Percentiles rank a stretch among this genome's conserved stretches.
phyloP scores from a whole-genome alignment of 768 basidiomycete genomes.

The Boletus rubescentipes region DNA sequence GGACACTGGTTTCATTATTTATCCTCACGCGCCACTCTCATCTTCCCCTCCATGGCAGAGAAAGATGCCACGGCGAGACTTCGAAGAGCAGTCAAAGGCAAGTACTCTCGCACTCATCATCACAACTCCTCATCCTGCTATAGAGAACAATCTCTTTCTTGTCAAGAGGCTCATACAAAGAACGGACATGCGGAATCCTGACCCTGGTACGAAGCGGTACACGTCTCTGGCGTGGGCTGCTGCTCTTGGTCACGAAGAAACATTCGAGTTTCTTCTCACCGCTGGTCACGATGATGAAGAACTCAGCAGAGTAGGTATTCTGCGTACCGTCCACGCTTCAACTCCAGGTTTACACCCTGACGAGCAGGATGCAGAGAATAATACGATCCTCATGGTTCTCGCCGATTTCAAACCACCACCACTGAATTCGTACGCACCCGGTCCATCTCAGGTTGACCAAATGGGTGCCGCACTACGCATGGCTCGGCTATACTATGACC shows the following conservation, averaged over 20 bases:
- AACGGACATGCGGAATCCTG: constrained; percentile 90
- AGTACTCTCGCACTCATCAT: constrained; percentile 4
- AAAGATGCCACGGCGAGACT: constrained; percentile 75
- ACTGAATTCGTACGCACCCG: constrained; percentile 45
- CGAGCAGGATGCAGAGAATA: constrained; percentile 82
- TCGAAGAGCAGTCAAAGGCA: constrained; percentile 79
- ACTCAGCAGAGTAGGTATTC: constrained; percentile 71
- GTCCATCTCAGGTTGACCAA: constrained; percentile 55
- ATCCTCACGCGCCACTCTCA: constrained; percentile 18
- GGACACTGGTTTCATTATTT: constrained; percentile 14
- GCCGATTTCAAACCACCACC: constrained; percentile 69
- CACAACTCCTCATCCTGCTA: constrained; percentile 16
- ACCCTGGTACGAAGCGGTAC: constrained; percentile 68
- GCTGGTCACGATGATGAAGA: constrained; percentile 94
- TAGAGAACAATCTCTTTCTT: constrained; percentile 94
- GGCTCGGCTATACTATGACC: constrained; percentile 84
- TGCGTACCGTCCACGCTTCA: constrained; percentile 3
- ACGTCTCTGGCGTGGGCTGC: constrained; percentile 94
- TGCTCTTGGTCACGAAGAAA: constrained; percentile 84
- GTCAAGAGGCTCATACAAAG: constrained; percentile 84
- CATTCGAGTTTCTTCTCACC: constrained; percentile 85
- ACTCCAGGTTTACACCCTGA: constrained; percentile 17
- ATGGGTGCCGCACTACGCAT: constrained; percentile 78
- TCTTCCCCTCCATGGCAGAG: constrained; percentile 63
- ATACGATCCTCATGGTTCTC: constrained; percentile 91